Percentiles rank a stretch among this genome's conserved stretches.
Conservation (phyloP, 164 flowering plant species). For the Malania oleifera region DNA sequence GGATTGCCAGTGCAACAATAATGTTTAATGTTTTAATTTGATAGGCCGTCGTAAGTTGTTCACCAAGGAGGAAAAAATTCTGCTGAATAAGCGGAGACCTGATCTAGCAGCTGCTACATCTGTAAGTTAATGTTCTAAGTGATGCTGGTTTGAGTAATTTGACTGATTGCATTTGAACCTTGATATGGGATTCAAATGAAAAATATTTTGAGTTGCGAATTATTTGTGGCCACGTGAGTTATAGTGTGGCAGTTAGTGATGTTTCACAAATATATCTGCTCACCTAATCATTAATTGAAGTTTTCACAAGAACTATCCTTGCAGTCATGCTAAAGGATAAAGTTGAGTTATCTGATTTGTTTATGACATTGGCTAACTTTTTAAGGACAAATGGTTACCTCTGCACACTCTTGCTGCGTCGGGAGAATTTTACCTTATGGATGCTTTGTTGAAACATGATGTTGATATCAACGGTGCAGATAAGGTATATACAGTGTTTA, state of each 20-base stretch:
- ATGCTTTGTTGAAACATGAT: slow-evolving; percentile 67
- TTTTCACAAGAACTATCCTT: too few species aligned
- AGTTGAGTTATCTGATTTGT: too few species aligned
- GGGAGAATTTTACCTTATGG: slow-evolving; percentile 77
- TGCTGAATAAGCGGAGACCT: slow-evolving; percentile 66
- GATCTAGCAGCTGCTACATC: slow-evolving; percentile 67
- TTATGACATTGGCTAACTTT: background rate
- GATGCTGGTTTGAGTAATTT: background rate
- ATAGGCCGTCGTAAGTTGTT: slow-evolving; percentile 68
- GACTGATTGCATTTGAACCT: too few species aligned
- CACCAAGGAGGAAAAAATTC: slow-evolving; percentile 68
- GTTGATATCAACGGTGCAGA: slow-evolving; percentile 75
- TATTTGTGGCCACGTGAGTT: background rate
- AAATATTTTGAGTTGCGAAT: background rate
- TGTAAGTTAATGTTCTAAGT: slow-evolving; percentile 44
- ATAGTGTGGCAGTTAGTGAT: background rate
- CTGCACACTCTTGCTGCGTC: slow-evolving; percentile 85
- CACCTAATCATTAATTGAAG: too few species aligned
- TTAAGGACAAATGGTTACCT: slow-evolving; percentile 86
- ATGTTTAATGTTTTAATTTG: too few species aligned
- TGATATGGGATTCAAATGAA: too few species aligned
- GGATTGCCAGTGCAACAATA: too few species aligned
- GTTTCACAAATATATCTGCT: background rate
- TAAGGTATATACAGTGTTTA: slow-evolving; percentile 40
- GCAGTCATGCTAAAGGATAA: too few species aligned